Evolutionary conservation across 164 flowering plant species (phyloP).

Genomic region (Buxus sempervirens): DNA sequence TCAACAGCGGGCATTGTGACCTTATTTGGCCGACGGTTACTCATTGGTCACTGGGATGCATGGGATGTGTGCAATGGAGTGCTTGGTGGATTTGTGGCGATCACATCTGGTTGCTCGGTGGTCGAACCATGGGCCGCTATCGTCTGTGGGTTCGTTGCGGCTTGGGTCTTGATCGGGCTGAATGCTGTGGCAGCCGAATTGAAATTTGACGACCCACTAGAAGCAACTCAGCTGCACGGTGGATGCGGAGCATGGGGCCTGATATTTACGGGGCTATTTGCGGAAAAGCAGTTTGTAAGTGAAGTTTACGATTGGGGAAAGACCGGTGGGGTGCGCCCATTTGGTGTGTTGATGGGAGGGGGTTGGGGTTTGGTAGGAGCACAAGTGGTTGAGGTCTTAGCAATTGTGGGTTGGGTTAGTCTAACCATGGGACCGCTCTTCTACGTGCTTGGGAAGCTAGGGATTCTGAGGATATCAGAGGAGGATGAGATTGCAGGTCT

Average conservation of each 20-base stretch:
- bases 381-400: constrained; percentile 51
- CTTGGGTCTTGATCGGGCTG: constrained; percentile 65
- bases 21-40: constrained; percentile 44
- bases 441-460: constrained; percentile 44
- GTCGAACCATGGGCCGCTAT: constrained; percentile 83
- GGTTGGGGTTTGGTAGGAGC: constrained; percentile 62
- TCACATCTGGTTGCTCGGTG: constrained; percentile 64
- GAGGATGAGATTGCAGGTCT: constrained; percentile 71
- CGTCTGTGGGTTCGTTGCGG: constrained; percentile 53
- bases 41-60: constrained; percentile 68
- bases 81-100: constrained; percentile 58
- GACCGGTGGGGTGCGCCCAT: constrained; percentile 34
- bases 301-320: constrained; percentile 43
- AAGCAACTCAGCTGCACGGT: constrained; percentile 71
- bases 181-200: constrained; percentile 45
- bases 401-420: constrained; percentile 62
- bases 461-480: constrained; percentile 42
- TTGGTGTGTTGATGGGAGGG: constrained; percentile 71
- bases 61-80: constrained; percentile 59
- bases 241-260: constrained; percentile 82
- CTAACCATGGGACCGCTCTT: constrained; percentile 76
- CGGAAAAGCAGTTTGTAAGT: constrained; percentile 45
- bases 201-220: constrained; percentile 61
- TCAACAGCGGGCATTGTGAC: constrained; percentile 54
- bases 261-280: constrained; percentile 66